These are phyloP conservation scores for Aechmea fasciata DNA, from an alignment of 176 grass and related monocot species.

Conservation along the genomic window DNA sequence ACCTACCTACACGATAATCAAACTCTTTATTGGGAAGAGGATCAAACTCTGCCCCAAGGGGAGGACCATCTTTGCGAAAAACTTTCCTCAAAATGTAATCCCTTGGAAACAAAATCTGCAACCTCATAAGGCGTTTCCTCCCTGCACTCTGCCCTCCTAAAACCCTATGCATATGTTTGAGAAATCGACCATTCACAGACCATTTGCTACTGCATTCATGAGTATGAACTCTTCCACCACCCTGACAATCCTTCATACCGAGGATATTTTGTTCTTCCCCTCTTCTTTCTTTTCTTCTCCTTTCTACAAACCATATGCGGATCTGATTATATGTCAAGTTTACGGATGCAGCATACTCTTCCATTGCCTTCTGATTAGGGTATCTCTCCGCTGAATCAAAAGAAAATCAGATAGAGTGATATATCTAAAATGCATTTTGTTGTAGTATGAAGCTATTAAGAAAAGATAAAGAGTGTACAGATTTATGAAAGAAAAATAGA, in stretches of 20 bases:
- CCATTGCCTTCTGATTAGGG: conserved; percentile 55
- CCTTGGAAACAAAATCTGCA: conserved; percentile 63
- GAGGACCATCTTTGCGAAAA: conserved; percentile 83
- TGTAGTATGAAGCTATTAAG: not conserved
- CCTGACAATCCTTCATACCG: conserved; percentile 20
- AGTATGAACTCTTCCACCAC: conserved; percentile 18
- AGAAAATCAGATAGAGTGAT: not conserved
- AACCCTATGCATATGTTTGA: conserved; percentile 2
- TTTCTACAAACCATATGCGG: conserved; percentile 85
- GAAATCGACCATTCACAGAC: conserved; percentile 15
- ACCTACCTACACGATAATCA: conserved; percentile 42
- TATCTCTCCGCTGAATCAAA: conserved; percentile 52
- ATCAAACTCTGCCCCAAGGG: conserved; percentile 68
- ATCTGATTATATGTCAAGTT: conserved; percentile 75
- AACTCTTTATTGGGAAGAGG: conserved; percentile 21
- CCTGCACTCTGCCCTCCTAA: conserved; percentile 12
- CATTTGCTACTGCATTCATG: conserved; percentile 28
- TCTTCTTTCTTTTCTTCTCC: conserved; percentile 88
- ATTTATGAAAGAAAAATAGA: not conserved
- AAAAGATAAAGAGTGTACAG: not conserved
- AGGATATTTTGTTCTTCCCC: conserved; percentile 25
- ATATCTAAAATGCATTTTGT: not conserved
- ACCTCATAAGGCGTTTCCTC: conserved; percentile 31
- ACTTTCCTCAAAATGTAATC: conserved; percentile 76
- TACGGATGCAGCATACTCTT: conserved; percentile 49